These are phyloP conservation scores for Panellus pusillus DNA, from an alignment of 768 basidiomycete genomes.

Conservation along the genomic window DNA sequence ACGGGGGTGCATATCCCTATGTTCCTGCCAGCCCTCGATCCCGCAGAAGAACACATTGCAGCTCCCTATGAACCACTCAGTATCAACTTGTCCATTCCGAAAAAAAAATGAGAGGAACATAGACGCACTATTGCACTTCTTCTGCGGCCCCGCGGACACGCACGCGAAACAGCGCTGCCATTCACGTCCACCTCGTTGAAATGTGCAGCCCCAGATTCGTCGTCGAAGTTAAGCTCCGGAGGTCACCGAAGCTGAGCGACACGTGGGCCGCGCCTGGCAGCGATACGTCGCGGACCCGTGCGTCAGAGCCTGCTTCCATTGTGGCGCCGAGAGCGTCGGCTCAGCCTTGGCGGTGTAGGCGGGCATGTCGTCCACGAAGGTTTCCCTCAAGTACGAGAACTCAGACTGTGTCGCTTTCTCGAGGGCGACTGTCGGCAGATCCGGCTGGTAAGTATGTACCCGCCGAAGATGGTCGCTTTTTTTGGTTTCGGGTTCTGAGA, in stretches of 20 bases:
- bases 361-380: constrained; percentile 34
- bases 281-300: constrained; percentile 44
- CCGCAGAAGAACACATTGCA: no score
- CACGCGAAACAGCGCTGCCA: constrained; percentile 43
- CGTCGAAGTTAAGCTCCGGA: constrained; percentile 37
- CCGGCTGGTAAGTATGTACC: constrained; percentile 38
- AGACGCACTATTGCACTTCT: constrained; percentile 40
- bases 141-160: constrained; percentile 36
- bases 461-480: constrained; percentile 39
- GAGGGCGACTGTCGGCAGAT: constrained; percentile 22
- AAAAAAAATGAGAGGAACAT: not conserved
- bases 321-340: constrained; percentile 11
- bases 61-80: no score
- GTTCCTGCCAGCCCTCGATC: no score
- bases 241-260: constrained; percentile 35
- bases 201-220: constrained; percentile 32
- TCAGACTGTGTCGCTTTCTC: constrained; percentile 19
- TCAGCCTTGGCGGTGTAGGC: not conserved
- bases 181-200: constrained; percentile 38
- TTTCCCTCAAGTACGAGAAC: constrained; percentile 43
- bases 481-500: constrained; percentile 23
- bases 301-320: constrained; percentile 42
- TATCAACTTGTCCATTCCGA: no score
- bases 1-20: no score
- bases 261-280: constrained; percentile 33